These are phyloP conservation scores for Paramecium pentaurelia DNA, from an alignment of 73 alveolate genomes.

Conservation along the genomic window DNA sequence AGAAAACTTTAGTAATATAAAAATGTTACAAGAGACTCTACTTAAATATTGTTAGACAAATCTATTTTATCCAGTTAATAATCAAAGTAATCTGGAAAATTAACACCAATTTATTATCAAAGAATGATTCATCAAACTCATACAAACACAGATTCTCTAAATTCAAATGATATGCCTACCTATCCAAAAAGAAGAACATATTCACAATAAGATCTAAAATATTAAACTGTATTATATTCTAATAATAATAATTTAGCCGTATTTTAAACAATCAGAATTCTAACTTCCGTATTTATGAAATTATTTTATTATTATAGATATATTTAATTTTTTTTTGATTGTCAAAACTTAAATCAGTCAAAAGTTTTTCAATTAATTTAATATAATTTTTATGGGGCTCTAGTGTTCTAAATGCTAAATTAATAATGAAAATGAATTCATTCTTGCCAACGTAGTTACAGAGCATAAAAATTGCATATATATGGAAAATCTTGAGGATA, in stretches of 20 bases:
- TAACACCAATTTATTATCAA: not conserved
- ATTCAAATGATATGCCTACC: not conserved
- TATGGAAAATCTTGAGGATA: not conserved
- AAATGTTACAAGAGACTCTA: not conserved
- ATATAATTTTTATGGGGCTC: not conserved
- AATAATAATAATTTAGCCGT: not conserved
- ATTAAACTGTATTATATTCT: not conserved
- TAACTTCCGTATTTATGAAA: not conserved
- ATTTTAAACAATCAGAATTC: constrained; percentile 2
- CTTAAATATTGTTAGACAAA: not conserved
- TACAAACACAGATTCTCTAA: not conserved
- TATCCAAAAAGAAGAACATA: not conserved
- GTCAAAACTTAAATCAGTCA: not conserved
- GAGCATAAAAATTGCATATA: not conserved
- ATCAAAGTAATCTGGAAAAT: not conserved
- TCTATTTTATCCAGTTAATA: not conserved
- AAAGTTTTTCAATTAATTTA: not conserved
- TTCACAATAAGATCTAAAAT: not conserved
- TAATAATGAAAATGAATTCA: not conserved
- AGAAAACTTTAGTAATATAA: not conserved
- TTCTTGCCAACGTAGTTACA: not conserved
- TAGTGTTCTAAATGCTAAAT: not conserved
- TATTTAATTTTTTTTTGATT: not conserved
- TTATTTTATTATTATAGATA: not conserved
- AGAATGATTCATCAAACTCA: constrained; percentile 12